These are phyloP conservation scores for Pythium graminicola DNA, from an alignment of 352 stramenopile genomes.

Conservation along the genomic window DNA sequence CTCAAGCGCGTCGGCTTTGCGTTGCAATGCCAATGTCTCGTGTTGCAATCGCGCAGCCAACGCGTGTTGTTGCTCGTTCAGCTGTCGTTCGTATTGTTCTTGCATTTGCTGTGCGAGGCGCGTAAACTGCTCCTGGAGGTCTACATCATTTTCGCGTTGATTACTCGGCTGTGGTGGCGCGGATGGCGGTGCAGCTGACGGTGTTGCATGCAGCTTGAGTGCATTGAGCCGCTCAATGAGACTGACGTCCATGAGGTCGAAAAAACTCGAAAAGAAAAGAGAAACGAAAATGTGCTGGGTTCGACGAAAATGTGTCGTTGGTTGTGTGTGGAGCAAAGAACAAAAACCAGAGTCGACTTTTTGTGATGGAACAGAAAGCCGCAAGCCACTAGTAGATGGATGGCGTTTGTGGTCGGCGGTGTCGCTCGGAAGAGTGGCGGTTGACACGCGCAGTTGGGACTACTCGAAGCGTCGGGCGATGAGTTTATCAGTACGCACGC, in stretches of 20 bases:
- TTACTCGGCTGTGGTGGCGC: not conserved
- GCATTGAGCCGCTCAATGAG: slow-evolving; percentile 70
- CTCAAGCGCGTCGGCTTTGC: slow-evolving; percentile 34
- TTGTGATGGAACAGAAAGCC: slow-evolving; percentile 2
- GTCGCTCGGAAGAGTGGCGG: not conserved
- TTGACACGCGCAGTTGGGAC: not conserved
- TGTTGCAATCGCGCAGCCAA: slow-evolving; percentile 40
- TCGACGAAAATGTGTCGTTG: not conserved
- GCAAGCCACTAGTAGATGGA: not conserved
- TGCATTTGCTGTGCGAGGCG: slow-evolving; percentile 33
- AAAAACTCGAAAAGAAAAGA: slow-evolving; percentile 3
- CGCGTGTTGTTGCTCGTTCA: slow-evolving; percentile 37
- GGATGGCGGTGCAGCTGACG: not conserved
- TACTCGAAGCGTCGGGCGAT: slow-evolving; percentile 14
- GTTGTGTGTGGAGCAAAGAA: too few relatives aligned
- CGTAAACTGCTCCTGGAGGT: slow-evolving; percentile 16
- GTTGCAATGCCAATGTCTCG: slow-evolving; percentile 45
- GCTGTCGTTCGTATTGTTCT: slow-evolving; percentile 36
- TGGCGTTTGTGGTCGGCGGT: not conserved
- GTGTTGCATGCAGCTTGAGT: slow-evolving; percentile 39
- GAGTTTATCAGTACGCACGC: slow-evolving; percentile 1
- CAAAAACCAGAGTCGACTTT: not conserved
- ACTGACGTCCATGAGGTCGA: slow-evolving; percentile 28
- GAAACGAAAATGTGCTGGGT: not conserved
- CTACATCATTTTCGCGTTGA: slow-evolving; percentile 6